Evolutionary conservation across 345 rosid genomes (phyloP).

Genomic region (Iberis pinnata): DNA sequence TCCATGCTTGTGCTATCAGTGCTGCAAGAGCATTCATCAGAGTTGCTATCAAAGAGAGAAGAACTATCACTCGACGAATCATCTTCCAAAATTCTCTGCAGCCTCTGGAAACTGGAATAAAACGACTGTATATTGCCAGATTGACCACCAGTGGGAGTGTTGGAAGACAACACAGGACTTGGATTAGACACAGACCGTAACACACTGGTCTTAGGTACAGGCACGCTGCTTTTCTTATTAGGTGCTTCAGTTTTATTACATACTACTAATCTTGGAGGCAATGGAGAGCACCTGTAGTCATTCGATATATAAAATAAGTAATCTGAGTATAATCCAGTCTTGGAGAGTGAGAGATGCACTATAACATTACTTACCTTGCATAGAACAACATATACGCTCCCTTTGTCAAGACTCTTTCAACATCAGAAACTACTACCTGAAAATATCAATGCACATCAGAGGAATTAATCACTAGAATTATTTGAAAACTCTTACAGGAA

Average conservation of each 20-base stretch:
- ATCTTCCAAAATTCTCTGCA: constrained; percentile 59
- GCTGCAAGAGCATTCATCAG: constrained; percentile 85
- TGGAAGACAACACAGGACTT: constrained; percentile 30
- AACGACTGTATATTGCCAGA: constrained; percentile 49
- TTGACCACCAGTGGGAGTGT: constrained; percentile 29
- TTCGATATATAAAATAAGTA: background rate
- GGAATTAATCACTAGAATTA: background rate
- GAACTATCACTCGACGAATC: constrained; percentile 85
- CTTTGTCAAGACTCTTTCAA: constrained; percentile 54
- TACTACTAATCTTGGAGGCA: constrained; percentile 51
- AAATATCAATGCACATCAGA: constrained; percentile 11
- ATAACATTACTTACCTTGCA: constrained; percentile 49
- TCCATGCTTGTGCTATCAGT: constrained; percentile 74
- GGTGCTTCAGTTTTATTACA: constrained; percentile 26
- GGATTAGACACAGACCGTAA: constrained; percentile 32
- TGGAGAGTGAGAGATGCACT: constrained; percentile 4
- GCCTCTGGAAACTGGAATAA: constrained; percentile 50
- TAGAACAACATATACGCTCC: constrained; percentile 92
- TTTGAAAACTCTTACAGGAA: background rate
- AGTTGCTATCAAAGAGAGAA: constrained; percentile 73
- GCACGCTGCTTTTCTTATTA: constrained; percentile 31
- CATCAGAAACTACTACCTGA: constrained; percentile 66
- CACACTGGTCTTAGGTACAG: constrained; percentile 27
- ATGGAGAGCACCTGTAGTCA: constrained; percentile 58
- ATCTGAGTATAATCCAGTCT: background rate